These are phyloP conservation scores for Thecaphora thlaspeos DNA, from an alignment of 1,284 basidiomycete species.

Conservation along the genomic window DNA sequence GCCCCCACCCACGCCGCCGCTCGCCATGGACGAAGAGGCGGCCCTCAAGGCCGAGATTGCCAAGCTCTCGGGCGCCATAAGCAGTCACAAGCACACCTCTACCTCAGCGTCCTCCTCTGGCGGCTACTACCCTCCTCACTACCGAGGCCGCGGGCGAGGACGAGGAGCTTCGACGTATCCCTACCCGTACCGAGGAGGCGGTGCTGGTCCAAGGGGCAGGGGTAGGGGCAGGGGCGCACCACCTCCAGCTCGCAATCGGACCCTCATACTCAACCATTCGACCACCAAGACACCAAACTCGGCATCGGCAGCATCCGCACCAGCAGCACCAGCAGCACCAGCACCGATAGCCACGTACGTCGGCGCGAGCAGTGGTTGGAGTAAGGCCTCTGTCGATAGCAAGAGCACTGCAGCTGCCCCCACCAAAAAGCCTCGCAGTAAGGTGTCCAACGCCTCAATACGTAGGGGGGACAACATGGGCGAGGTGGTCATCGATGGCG, in stretches of 20 bases:
- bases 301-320: no score
- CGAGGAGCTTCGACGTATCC: neutral
- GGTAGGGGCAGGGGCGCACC: conserved; percentile 16
- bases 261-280: conserved; percentile 29
- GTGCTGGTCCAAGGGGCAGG: neutral
- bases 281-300: conserved; percentile 1
- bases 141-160: neutral
- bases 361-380: no score
- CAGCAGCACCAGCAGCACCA: neutral
- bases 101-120: conserved; percentile 12
- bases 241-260: conserved; percentile 26
- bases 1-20: no score
- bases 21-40: conserved; percentile 30
- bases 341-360: no score
- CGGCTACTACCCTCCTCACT: neutral
- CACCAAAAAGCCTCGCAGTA: conserved; percentile 6
- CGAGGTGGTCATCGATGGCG: conserved; percentile 62
- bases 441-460: conserved; percentile 15
- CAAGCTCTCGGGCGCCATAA: conserved; percentile 49
- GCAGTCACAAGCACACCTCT: conserved; percentile 25
- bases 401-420: no score
- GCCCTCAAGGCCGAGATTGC: conserved; percentile 49
- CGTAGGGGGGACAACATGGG: conserved; percentile 51
- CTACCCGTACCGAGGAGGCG: neutral
- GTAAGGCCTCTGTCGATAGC: no score